Evolutionary conservation across 2,329 filamentous ascomycete species (phyloP), one percentile per base, ranked within the genome.

Genomic region (Graphilbum fragrans): DNA sequence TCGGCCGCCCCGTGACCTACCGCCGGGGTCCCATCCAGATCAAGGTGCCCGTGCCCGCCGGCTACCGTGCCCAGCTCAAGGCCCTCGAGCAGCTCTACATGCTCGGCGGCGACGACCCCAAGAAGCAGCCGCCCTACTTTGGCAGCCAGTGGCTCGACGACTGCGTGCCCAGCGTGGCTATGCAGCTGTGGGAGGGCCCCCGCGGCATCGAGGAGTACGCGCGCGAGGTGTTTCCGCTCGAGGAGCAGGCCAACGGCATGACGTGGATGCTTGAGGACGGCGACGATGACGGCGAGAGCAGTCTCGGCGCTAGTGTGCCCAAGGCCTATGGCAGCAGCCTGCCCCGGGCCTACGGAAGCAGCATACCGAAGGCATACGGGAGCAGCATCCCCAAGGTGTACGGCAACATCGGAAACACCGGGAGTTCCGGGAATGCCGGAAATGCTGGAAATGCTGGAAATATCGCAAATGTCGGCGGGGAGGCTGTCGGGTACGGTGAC

Each of bases 131-230:
- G 0, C 74, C 74, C 0, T 81, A 81, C 53, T 80, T 81, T 55
- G 77, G 74, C 39, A 69, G 74, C 49, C 52, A 55, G 2, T 64
- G 63, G 39, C 62, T 82, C 20, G 77, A 81, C 49, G 60, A 60
- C 2, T 76, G 71, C 49, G 83, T 83, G 49, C 86, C 87, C 0
- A 70, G 73, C 9, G 78, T 86, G 50, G 85, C 88, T 1, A 67
- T 90, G 47, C 73, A 82, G 51, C 65, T 98, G 20, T 96, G 92
- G 92, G 86, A 94, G 56, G 92, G 87, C 4, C 86, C 86, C 50
- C 73, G 92, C 41, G 84, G 86, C 23, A 73, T 96, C 51, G 87
- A 95, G 57, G 92, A 96, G 61, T 98, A 96, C 58, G 90, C 90
- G 2, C 73, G 84, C 38, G 92, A 96, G 58, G 87, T 93, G 22